Evolutionary conservation across 352 stramenopile species (phyloP).

Genomic region (Phytophthora sansomeana): DNA sequence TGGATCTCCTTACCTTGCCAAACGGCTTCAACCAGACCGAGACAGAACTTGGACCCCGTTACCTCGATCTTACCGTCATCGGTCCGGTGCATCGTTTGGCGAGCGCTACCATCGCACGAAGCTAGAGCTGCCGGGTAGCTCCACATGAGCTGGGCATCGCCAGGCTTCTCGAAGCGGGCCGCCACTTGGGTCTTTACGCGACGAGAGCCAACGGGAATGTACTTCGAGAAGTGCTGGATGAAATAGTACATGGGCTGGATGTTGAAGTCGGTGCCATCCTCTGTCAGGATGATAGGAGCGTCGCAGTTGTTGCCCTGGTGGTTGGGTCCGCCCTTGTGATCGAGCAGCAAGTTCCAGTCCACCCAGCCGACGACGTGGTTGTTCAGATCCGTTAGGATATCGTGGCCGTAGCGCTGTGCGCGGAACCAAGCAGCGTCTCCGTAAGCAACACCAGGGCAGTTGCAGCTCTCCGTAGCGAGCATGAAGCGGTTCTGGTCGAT

Average conservation of each 20-base stretch:
- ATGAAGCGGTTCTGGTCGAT: constrained; percentile 69
- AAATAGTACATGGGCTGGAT: constrained; percentile 91
- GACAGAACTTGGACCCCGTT: constrained; percentile 62
- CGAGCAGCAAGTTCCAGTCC: constrained; percentile 93
- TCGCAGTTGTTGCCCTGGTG: constrained; percentile 85
- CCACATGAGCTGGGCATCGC: constrained; percentile 57
- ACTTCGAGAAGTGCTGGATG: constrained; percentile 90
- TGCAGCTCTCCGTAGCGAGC: constrained; percentile 74
- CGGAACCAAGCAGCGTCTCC: constrained; percentile 79
- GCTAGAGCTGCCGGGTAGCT: constrained; percentile 60
- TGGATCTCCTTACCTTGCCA: constrained; percentile 67
- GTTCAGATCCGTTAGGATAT: constrained; percentile 92
- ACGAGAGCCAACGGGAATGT: constrained; percentile 69
- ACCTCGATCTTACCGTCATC: constrained; percentile 79
- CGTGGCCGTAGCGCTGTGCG: constrained; percentile 86
- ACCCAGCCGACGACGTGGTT: constrained; percentile 88
- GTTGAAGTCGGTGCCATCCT: constrained; percentile 60
- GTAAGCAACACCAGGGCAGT: constrained; percentile 68
- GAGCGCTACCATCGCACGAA: constrained; percentile 59
- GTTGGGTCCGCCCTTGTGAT: constrained; percentile 91
- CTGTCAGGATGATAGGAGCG: constrained; percentile 75
- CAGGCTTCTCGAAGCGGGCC: constrained; percentile 57
- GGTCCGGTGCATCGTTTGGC: constrained; percentile 55
- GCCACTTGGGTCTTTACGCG: constrained; percentile 59
- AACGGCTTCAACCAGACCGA: constrained; percentile 54